phyloP scores from a whole-genome alignment of 495 filamentous ascomycete genomes.

The Penicillium tannophilum region DNA sequence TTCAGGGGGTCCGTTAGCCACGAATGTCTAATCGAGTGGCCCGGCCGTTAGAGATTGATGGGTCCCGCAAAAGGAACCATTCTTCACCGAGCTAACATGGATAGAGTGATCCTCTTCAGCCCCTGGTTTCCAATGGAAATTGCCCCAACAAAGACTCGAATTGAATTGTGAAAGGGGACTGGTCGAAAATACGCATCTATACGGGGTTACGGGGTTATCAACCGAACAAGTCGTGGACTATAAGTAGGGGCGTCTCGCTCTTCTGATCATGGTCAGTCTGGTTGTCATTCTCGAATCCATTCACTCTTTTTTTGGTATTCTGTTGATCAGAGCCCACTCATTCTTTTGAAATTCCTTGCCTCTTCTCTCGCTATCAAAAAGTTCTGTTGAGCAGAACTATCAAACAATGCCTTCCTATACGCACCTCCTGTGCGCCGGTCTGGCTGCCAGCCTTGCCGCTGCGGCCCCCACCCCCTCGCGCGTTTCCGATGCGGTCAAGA shows the following conservation, averaged over 20 bases:
- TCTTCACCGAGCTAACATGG: neutral
- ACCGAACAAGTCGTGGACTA: neutral
- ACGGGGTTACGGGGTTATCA: neutral
- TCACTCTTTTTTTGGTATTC: neutral
- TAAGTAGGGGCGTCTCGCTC: neutral
- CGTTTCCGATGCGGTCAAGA: slow-evolving; percentile 38
- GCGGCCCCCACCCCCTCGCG: slow-evolving; percentile 33
- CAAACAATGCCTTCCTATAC: neutral
- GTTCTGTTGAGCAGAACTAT: neutral
- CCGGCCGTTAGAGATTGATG: neutral
- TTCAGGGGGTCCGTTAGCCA: neutral
- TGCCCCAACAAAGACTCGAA: neutral
- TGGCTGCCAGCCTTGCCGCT: slow-evolving; percentile 25
- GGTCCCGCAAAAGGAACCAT: neutral
- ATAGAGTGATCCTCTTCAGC: neutral
- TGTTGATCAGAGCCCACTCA: slow-evolving; percentile 4
- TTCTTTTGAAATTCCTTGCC: neutral
- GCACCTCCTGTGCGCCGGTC: neutral
- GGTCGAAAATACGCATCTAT: neutral
- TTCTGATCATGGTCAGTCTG: neutral
- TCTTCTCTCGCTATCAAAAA: neutral
- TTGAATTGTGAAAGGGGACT: neutral
- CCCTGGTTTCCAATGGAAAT: neutral
- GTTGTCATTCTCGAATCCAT: neutral
- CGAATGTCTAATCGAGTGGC: neutral